phyloP scores from a whole-genome alignment of 2,329 filamentous ascomycete species.

The Arthrobotrys conoides region DNA sequence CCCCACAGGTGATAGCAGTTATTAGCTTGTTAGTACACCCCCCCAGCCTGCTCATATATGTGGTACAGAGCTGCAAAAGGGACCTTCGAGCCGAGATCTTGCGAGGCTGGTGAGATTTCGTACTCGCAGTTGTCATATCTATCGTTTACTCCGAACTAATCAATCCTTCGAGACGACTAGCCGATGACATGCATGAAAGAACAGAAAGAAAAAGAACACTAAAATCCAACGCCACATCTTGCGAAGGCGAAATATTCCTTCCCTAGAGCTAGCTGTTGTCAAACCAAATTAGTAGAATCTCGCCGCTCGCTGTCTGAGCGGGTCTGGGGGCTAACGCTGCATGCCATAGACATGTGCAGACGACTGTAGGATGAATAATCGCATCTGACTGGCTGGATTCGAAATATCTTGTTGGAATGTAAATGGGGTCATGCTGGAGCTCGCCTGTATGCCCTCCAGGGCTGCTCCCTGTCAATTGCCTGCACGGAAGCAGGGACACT shows the following conservation, averaged over 20 bases:
- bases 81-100: constrained; percentile 12
- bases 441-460: constrained; percentile 46
- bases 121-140: constrained; percentile 2
- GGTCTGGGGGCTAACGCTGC: constrained; percentile 21
- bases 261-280: neutral
- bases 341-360: constrained; percentile 31
- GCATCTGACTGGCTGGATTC: constrained; percentile 19
- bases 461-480: constrained; percentile 23
- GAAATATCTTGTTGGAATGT: constrained; percentile 14
- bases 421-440: constrained; percentile 33
- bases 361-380: constrained; percentile 30
- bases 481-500: constrained; percentile 55
- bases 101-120: constrained; percentile 15
- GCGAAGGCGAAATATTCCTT: neutral
- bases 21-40: neutral
- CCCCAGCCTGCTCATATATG: neutral
- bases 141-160: constrained; percentile 30
- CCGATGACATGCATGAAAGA: constrained; percentile 58
- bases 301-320: constrained; percentile 17
- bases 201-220: neutral
- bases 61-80: constrained; percentile 3
- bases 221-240: constrained; percentile 12
- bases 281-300: constrained; percentile 18
- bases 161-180: constrained; percentile 27
- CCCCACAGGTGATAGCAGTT: neutral